Evolutionary conservation across 257 asterid genomes (phyloP).

Genomic region (Nicotiana benthamiana): DNA sequence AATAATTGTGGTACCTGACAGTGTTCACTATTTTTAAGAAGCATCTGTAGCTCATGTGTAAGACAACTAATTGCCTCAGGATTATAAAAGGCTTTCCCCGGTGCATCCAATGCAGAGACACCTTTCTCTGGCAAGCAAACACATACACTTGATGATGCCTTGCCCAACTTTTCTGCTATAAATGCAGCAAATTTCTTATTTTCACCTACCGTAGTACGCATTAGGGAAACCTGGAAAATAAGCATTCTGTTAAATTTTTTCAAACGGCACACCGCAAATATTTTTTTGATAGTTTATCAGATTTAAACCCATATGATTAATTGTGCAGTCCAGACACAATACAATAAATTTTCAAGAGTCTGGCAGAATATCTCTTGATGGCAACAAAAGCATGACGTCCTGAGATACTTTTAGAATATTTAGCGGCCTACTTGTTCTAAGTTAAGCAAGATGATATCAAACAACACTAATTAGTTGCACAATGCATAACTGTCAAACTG

Average conservation of each 20-base stretch:
- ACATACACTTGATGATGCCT: slow-evolving; percentile 55
- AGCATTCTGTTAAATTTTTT: neutral
- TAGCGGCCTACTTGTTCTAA: neutral
- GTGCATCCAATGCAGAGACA: slow-evolving; percentile 87
- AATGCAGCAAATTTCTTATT: slow-evolving; percentile 73
- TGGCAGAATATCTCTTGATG: neutral
- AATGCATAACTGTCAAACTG: neutral
- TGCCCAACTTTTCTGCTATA: slow-evolving; percentile 75
- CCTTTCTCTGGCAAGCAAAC: slow-evolving; percentile 88
- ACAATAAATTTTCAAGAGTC: neutral
- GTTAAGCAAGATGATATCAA: neutral
- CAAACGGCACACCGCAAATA: neutral
- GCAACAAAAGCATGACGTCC: neutral
- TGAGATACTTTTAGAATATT: neutral
- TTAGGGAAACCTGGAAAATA: slow-evolving; percentile 58
- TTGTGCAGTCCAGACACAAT: neutral
- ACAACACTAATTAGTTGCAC: neutral
- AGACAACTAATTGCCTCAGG: slow-evolving; percentile 75
- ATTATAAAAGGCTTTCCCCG: slow-evolving; percentile 68
- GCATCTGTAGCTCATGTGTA: slow-evolving; percentile 53
- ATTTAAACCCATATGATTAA: neutral
- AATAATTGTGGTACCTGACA: slow-evolving; percentile 55
- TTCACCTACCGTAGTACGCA: slow-evolving; percentile 83
- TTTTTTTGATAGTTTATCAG: neutral
- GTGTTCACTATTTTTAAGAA: slow-evolving; percentile 41